Percentiles rank a stretch among this genome's conserved stretches.
Evolutionary conservation across 1,139 yeast species (phyloP).

Genomic region (Yamadazyma oceani): DNA sequence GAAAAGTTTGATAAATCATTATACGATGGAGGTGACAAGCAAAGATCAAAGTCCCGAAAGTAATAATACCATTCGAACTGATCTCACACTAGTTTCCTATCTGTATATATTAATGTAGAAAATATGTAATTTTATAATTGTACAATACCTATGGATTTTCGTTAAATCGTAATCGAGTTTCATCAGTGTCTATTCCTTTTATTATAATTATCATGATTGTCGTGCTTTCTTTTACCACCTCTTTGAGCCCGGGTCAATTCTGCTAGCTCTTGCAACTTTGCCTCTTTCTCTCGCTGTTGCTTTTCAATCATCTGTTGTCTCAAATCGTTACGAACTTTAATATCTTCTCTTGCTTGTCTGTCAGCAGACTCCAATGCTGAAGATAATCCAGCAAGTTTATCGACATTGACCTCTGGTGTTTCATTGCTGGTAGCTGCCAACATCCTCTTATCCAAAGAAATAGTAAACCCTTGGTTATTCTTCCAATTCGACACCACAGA

Average conservation of each 20-base stretch:
- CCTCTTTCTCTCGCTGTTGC: slow-evolving; percentile 61
- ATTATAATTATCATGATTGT: slow-evolving; percentile 6
- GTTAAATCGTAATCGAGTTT: neutral
- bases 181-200: slow-evolving; percentile 5
- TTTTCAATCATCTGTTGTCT: slow-evolving; percentile 54
- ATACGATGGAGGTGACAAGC: slow-evolving; percentile 56
- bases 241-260: slow-evolving; percentile 45
- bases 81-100: slow-evolving; percentile 15
- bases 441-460: slow-evolving; percentile 75
- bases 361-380: slow-evolving; percentile 79
- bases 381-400: slow-evolving; percentile 61
- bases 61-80: too few relatives aligned
- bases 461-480: slow-evolving; percentile 87
- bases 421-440: slow-evolving; percentile 47
- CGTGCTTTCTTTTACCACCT: slow-evolving; percentile 12
- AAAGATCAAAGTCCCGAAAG: slow-evolving; percentile 18
- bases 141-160: neutral
- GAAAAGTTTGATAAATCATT: slow-evolving; percentile 52
- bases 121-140: slow-evolving; percentile 2
- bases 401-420: slow-evolving; percentile 46
- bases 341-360: slow-evolving; percentile 66
- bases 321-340: slow-evolving; percentile 58
- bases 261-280: slow-evolving; percentile 57
- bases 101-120: slow-evolving; percentile 3
- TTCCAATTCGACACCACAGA: slow-evolving; percentile 96